phyloP scores from a whole-genome alignment of 176 grass and related monocot genomes.

The Eleusine coracana region DNA sequence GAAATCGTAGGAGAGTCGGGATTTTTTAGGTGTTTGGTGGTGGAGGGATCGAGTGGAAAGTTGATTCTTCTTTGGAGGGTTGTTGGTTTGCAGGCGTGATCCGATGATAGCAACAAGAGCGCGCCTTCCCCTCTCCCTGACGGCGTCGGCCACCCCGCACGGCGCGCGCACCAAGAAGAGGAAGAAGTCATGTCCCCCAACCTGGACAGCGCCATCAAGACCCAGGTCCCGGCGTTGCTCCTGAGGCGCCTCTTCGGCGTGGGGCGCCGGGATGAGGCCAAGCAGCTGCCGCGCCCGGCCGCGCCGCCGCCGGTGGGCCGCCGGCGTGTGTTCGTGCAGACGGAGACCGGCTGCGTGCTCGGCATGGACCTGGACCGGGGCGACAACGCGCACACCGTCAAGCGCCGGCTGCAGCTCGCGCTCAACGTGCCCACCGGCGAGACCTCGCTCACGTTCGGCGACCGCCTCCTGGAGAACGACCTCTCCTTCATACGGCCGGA shows the following conservation, averaged over 20 bases:
- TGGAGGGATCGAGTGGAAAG: constrained; percentile 4
- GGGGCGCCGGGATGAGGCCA: constrained; percentile 45
- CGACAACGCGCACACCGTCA: constrained; percentile 77
- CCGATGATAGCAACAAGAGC: constrained; percentile 52
- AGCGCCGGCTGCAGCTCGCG: constrained; percentile 72
- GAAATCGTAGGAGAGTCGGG: background rate
- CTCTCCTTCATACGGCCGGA: constrained; percentile 60
- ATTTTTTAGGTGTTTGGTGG: background rate
- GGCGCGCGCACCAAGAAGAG: constrained; percentile 71
- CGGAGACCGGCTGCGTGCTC: constrained; percentile 76
- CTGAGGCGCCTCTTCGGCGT: constrained; percentile 46
- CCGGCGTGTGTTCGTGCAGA: constrained; percentile 85
- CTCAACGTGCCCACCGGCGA: constrained; percentile 78
- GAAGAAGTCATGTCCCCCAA: constrained; percentile 77
- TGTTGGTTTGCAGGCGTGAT: constrained; percentile 59
- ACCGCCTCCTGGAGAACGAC: constrained; percentile 71
- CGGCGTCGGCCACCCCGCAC: constrained; percentile 58
- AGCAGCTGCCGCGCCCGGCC: constrained; percentile 30
- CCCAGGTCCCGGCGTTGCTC: constrained; percentile 64
- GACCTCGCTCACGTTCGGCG: constrained; percentile 79
- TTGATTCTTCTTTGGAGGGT: background rate
- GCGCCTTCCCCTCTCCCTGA: constrained; percentile 60
- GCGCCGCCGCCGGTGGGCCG: constrained; percentile 46
- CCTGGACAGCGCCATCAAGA: constrained; percentile 55
- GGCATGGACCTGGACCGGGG: constrained; percentile 75